Percentiles rank a stretch among this genome's conserved stretches.
Evolutionary conservation across 164 flowering plant genomes (phyloP).

Genomic region (Protea cynaroides): DNA sequence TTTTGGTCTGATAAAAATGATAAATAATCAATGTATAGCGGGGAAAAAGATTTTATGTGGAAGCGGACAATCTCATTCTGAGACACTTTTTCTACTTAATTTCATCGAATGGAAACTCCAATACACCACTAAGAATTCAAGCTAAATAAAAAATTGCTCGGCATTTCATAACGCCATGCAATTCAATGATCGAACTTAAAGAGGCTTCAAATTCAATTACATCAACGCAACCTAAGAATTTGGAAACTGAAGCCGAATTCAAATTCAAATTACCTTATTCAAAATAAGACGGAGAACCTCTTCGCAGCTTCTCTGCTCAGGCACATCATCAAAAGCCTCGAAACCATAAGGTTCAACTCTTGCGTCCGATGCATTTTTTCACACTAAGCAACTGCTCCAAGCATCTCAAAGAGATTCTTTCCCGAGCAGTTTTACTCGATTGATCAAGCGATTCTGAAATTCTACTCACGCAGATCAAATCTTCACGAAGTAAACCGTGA

Average conservation of each 20-base stretch:
- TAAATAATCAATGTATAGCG: neutral
- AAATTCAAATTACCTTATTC: slow-evolving; percentile 29
- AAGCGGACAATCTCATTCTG: no score
- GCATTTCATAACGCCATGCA: no score
- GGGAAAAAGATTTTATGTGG: no score
- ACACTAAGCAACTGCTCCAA: slow-evolving; percentile 34
- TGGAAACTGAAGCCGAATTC: slow-evolving; percentile 1
- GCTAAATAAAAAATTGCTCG: no score
- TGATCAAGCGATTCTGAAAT: slow-evolving; percentile 29
- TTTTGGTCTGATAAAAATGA: slow-evolving; percentile 25
- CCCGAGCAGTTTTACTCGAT: slow-evolving; percentile 30
- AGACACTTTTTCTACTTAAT: no score
- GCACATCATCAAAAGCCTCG: slow-evolving; percentile 21
- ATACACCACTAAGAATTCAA: no score
- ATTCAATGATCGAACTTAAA: no score
- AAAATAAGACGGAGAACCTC: slow-evolving; percentile 33
- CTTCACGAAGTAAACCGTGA: slow-evolving; percentile 22
- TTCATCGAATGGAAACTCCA: no score
- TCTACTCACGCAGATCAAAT: slow-evolving; percentile 27
- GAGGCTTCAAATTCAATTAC: no score
- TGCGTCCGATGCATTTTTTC: neutral
- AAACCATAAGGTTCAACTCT: slow-evolving; percentile 4
- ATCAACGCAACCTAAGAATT: no score
- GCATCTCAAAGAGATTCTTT: slow-evolving; percentile 44
- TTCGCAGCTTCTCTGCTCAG: slow-evolving; percentile 26